A percentile compares a stretch with the other conserved stretches of the same genome.
phyloP scores from a whole-genome alignment of 768 basidiomycete species.

The Amanita polypyramis region DNA sequence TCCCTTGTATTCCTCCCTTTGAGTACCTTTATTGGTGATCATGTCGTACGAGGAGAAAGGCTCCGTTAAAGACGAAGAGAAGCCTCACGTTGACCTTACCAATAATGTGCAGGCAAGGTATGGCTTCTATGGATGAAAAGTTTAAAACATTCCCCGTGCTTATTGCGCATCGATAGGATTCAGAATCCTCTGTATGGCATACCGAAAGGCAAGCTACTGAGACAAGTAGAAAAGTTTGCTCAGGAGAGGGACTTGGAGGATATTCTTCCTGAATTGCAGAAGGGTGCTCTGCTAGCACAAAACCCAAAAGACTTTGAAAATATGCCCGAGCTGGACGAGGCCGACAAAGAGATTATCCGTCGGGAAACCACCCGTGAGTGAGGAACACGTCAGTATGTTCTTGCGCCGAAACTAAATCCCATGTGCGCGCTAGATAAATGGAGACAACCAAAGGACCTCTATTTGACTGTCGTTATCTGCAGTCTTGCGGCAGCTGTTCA shows the following conservation, averaged over 20 bases:
- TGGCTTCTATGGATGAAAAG: conserved; percentile 2
- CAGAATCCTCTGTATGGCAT: conserved; percentile 45
- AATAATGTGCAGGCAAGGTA: conserved; percentile 34
- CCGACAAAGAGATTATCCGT: conserved; percentile 28
- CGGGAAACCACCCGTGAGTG: conserved; percentile 35
- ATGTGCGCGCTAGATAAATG: conserved; percentile 22
- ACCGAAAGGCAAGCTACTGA: conserved; percentile 45
- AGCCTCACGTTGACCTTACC: conserved; percentile 18
- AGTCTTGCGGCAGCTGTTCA: conserved; percentile 78
- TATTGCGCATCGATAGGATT: conserved; percentile 19
- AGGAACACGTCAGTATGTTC: neutral
- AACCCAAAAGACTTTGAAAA: conserved; percentile 41
- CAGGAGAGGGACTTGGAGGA: conserved; percentile 36
- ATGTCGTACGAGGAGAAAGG: conserved; percentile 9
- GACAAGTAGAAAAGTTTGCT: conserved; percentile 53
- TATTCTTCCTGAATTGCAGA: conserved; percentile 38
- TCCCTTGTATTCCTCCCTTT: neutral
- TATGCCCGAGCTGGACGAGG: conserved; percentile 25
- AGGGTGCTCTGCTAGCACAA: conserved; percentile 69
- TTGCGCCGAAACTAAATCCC: neutral
- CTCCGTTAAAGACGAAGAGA: conserved; percentile 18
- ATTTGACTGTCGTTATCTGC: conserved; percentile 38
- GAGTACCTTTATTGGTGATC: neutral
- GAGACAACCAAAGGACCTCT: conserved; percentile 33
- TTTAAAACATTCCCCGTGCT: neutral